Evolutionary conservation across 768 basidiomycete species (phyloP).

Genomic region (Porpolomopsis calyptriformis): DNA sequence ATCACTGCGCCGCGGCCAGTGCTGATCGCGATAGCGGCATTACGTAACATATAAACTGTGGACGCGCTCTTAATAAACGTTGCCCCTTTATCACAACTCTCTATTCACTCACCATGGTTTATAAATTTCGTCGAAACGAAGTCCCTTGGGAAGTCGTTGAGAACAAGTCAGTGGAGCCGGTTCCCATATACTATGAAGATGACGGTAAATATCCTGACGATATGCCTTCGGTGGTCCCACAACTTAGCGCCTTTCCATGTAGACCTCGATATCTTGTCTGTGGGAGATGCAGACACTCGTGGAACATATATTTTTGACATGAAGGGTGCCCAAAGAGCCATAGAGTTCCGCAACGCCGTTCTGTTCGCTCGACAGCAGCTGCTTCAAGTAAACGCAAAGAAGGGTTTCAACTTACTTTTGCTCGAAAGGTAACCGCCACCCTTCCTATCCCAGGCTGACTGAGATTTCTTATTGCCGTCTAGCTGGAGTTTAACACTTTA

Average conservation of each 20-base stretch:
- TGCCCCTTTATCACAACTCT: constrained; percentile 1
- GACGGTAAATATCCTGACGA: constrained; percentile 31
- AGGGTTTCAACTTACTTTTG: constrained; percentile 53
- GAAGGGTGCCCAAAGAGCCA: constrained; percentile 31
- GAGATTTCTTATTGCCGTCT: constrained; percentile 6
- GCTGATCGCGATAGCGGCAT: too few relatives aligned
- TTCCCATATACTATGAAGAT: constrained; percentile 54
- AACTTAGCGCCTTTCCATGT: constrained; percentile 4
- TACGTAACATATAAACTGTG: too few relatives aligned
- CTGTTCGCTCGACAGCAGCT: constrained; percentile 57
- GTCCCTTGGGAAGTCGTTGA: constrained; percentile 73
- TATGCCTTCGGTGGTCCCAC: constrained; percentile 2
- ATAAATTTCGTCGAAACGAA: constrained; percentile 45
- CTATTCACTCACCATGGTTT: constrained; percentile 20
- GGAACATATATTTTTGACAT: constrained; percentile 59
- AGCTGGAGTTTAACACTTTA: constrained; percentile 63
- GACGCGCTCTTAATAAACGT: too few relatives aligned
- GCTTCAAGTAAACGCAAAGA: constrained; percentile 40
- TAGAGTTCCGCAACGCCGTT: constrained; percentile 43
- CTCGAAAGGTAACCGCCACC: constrained; percentile 46
- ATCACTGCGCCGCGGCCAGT: too few relatives aligned
- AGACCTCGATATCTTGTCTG: constrained; percentile 53
- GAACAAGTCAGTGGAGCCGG: constrained; percentile 50
- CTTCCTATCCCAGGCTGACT: constrained; percentile 4
- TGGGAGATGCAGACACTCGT: constrained; percentile 42